Evolutionary conservation across 257 asterid genomes (phyloP).

Genomic region (Schizonepeta tenuifolia): DNA sequence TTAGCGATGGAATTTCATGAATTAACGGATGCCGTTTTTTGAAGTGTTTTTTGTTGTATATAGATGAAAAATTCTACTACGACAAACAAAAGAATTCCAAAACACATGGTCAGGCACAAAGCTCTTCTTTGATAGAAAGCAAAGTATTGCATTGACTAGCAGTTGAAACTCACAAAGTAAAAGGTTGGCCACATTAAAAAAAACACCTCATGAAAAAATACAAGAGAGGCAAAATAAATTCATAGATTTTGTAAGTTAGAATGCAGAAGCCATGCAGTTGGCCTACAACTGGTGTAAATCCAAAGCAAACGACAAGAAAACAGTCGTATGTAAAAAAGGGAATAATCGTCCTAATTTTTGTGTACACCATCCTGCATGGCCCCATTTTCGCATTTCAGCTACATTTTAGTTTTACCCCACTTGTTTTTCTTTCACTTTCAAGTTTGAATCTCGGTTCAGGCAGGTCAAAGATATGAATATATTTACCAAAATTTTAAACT

Average conservation of each 20-base stretch:
- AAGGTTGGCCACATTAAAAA: slow-evolving; percentile 21
- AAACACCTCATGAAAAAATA: not conserved
- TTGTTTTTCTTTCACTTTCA: not conserved
- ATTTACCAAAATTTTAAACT: not conserved
- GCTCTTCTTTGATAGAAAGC: not conserved
- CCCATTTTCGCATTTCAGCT: slow-evolving; percentile 1
- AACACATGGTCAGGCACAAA: not conserved
- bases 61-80: too few species aligned
- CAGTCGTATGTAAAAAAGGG: slow-evolving; percentile 15
- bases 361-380: not conserved
- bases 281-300: slow-evolving; percentile 8
- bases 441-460: not conserved
- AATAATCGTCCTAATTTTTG: slow-evolving; percentile 22
- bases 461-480: not conserved
- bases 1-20: too few species aligned
- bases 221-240: not conserved
- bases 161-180: slow-evolving; percentile 14
- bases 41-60: too few species aligned
- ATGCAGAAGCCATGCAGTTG: slow-evolving; percentile 1
- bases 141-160: slow-evolving; percentile 20
- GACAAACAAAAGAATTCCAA: not conserved
- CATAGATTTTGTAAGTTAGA: not conserved
- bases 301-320: slow-evolving; percentile 29
- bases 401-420: not conserved
- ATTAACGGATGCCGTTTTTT: too few species aligned